Evolutionary conservation across 192 early-diverging fungal species (phyloP).

Genomic region (Backusella psychrophila): DNA sequence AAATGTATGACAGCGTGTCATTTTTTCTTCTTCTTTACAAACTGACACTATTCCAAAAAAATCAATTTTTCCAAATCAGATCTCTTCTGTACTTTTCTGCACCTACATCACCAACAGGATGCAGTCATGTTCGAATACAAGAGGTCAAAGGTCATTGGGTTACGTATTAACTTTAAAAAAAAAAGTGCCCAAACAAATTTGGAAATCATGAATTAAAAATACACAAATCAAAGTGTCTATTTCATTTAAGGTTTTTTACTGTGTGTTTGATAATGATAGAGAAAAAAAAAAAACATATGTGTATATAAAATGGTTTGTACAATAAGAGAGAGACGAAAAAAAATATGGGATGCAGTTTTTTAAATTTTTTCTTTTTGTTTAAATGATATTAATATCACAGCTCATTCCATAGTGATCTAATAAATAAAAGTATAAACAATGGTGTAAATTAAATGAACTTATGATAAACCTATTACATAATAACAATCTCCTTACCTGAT

Average conservation of each 20-base stretch:
- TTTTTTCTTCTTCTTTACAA: background rate
- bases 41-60: background rate
- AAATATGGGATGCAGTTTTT: background rate
- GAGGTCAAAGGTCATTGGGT: background rate
- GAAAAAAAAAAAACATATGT: too few species aligned
- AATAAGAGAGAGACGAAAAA: background rate
- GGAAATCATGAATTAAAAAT: background rate
- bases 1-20: background rate
- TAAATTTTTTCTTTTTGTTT: background rate
- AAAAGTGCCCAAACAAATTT: background rate
- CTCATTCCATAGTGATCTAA: slow-evolving; percentile 47
- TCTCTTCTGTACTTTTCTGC: background rate
- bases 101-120: too few species aligned
- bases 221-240: background rate
- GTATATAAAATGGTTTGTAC: background rate
- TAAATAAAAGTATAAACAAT: slow-evolving; percentile 7
- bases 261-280: background rate
- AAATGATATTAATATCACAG: slow-evolving; percentile 11
- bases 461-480: background rate
- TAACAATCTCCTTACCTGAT: slow-evolving; percentile 33
- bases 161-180: background rate
- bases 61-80: background rate
- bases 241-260: background rate
- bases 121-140: background rate
- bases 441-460: background rate